These are phyloP conservation scores for Pestalotiopsis fici DNA, from an alignment of 2,329 filamentous ascomycete genomes.

Conservation along the genomic window DNA sequence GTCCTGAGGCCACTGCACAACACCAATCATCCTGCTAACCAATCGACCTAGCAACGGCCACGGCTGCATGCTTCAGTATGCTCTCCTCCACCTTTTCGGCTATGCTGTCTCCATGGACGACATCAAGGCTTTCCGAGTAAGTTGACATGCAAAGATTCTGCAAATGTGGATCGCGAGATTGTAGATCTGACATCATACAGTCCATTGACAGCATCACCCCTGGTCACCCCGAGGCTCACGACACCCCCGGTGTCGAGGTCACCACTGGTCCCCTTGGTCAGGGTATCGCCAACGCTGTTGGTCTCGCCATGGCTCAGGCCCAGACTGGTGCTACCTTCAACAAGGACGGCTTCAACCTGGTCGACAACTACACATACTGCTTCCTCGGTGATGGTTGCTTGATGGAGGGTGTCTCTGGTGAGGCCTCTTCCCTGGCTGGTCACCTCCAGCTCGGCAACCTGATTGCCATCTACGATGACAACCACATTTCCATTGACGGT, in stretches of 20 bases:
- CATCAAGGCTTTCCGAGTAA: slow-evolving; percentile 93
- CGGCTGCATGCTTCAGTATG: slow-evolving; percentile 99
- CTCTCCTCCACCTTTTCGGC: slow-evolving; percentile 94
- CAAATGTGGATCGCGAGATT: not conserved
- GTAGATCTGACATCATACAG: slow-evolving; percentile 30
- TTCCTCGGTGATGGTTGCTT: slow-evolving; percentile 98
- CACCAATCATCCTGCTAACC: not conserved
- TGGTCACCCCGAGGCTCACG: slow-evolving; percentile 94
- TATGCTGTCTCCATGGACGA: slow-evolving; percentile 87
- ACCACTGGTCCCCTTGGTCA: slow-evolving; percentile 97
- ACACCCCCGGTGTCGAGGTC: slow-evolving; percentile 95
- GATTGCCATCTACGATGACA: slow-evolving; percentile 97
- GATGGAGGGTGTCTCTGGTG: slow-evolving; percentile 95
- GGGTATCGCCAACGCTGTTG: slow-evolving; percentile 95
- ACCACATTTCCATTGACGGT: slow-evolving; percentile 94
- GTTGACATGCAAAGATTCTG: slow-evolving; percentile 31
- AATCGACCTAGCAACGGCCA: slow-evolving; percentile 78
- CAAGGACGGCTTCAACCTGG: slow-evolving; percentile 87
- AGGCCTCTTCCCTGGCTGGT: slow-evolving; percentile 89
- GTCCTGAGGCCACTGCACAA: not conserved
- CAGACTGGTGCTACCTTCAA: slow-evolving; percentile 93
- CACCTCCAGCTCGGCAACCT: slow-evolving; percentile 98
- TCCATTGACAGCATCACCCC: slow-evolving; percentile 75
- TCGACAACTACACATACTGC: slow-evolving; percentile 95
- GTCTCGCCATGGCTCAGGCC: slow-evolving; percentile 94